Conservation (phyloP, 768 basidiomycete species). For the Dioszegia aurantiaca region DNA sequence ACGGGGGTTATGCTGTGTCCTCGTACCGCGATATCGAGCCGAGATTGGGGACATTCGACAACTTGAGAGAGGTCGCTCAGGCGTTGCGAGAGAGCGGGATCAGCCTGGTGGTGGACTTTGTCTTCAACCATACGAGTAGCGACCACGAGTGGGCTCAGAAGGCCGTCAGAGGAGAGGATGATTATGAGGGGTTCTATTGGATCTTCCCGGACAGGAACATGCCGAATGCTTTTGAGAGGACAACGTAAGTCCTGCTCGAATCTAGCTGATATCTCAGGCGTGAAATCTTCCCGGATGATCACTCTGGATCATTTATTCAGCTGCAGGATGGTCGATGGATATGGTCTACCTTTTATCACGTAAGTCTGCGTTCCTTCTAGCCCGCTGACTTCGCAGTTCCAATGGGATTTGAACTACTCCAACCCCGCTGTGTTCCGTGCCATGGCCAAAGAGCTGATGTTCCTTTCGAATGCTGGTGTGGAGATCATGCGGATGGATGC, state of each 20-base stretch:
- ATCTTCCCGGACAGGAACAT: slow-evolving; percentile 16
- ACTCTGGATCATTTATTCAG: slow-evolving; percentile 17
- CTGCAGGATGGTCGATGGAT: slow-evolving; percentile 19
- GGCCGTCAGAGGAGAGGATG: slow-evolving; percentile 5
- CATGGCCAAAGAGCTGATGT: slow-evolving; percentile 17
- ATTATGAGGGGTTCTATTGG: slow-evolving; percentile 18
- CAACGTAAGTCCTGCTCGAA: slow-evolving; percentile 10
- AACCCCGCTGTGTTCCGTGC: slow-evolving; percentile 19
- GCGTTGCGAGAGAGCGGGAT: slow-evolving; percentile 10
- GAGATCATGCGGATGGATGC: slow-evolving; percentile 20
- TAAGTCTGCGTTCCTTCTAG: not conserved
- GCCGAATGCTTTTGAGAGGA: slow-evolving; percentile 12
- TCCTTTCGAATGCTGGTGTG: slow-evolving; percentile 17
- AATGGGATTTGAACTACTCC: slow-evolving; percentile 21
- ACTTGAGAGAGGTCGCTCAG: slow-evolving; percentile 3
- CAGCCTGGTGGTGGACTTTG: slow-evolving; percentile 15
- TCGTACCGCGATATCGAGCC: slow-evolving; percentile 14
- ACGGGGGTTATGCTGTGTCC: slow-evolving; percentile 18
- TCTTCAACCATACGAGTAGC: slow-evolving; percentile 16
- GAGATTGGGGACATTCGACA: not conserved
- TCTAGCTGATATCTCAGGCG: slow-evolving; percentile 1
- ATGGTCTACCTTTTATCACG: slow-evolving; percentile 20
- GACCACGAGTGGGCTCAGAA: slow-evolving; percentile 17
- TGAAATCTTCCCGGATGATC: slow-evolving; percentile 19
- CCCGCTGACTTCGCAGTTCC: slow-evolving; percentile 7